phyloP scores from a whole-genome alignment of 495 filamentous ascomycete genomes.

The Hyaloscypha bicolor region DNA sequence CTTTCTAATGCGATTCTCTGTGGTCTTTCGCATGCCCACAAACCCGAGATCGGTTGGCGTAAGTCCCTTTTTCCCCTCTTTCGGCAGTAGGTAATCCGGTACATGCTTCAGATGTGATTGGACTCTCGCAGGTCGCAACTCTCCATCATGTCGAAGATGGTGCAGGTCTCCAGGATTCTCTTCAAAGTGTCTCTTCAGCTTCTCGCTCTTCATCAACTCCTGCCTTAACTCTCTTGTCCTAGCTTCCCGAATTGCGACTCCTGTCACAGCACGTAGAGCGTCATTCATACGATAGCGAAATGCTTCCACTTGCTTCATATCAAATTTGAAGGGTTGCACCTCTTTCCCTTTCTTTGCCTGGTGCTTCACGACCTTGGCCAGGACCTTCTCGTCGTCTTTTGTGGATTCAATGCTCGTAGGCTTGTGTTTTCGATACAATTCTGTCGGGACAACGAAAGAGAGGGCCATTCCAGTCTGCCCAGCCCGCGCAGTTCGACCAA shows the following conservation, averaged over 20 bases:
- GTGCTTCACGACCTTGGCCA: slow-evolving; percentile 70
- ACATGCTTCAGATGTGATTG: slow-evolving; percentile 94
- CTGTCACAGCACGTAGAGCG: slow-evolving; percentile 79
- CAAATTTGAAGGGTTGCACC: slow-evolving; percentile 87
- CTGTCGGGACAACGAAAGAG: slow-evolving; percentile 85
- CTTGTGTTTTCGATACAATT: slow-evolving; percentile 83
- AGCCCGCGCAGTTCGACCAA: slow-evolving; percentile 90
- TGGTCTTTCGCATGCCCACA: slow-evolving; percentile 73
- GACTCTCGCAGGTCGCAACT: slow-evolving; percentile 74
- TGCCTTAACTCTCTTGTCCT: slow-evolving; percentile 82
- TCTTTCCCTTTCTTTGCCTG: slow-evolving; percentile 75
- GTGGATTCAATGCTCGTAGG: slow-evolving; percentile 72
- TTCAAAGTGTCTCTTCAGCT: slow-evolving; percentile 92
- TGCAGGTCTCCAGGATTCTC: slow-evolving; percentile 90
- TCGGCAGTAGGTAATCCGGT: slow-evolving; percentile 89
- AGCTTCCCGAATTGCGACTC: slow-evolving; percentile 84
- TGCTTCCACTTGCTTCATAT: slow-evolving; percentile 88
- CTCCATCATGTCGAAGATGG: slow-evolving; percentile 88
- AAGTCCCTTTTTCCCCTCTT: slow-evolving; percentile 69
- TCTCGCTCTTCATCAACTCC: slow-evolving; percentile 90
- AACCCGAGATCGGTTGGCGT: slow-evolving; percentile 62
- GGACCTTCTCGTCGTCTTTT: slow-evolving; percentile 80
- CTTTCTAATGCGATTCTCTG: slow-evolving; percentile 74
- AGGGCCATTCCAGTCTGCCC: slow-evolving; percentile 90
- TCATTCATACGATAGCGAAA: slow-evolving; percentile 96